Conservation (phyloP, 2,329 filamentous ascomycete genomes). For the Diaporthe sp. region DNA sequence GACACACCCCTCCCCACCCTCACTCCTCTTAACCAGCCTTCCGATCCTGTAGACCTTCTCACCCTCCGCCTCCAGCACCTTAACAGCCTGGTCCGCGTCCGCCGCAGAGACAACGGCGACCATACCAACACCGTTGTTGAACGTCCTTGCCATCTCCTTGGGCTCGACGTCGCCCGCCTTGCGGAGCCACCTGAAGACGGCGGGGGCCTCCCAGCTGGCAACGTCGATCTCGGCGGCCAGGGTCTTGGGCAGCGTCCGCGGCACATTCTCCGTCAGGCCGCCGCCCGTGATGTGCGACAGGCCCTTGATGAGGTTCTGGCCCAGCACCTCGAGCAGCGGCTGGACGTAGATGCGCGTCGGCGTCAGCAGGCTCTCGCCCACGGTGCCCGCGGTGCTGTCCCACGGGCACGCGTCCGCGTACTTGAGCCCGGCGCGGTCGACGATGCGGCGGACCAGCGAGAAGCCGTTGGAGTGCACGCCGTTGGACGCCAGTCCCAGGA, state of each 20-base stretch:
- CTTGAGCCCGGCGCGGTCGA: constrained; percentile 76
- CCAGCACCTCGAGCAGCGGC: constrained; percentile 73
- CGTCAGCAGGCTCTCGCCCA: constrained; percentile 84
- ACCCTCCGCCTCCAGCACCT: constrained; percentile 71
- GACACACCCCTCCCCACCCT: constrained; percentile 66
- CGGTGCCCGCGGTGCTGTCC: constrained; percentile 59
- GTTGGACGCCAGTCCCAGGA: constrained; percentile 85
- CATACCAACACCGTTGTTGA: constrained; percentile 97
- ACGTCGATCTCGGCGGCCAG: constrained; percentile 87
- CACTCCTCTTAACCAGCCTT: constrained; percentile 67
- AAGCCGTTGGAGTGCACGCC: constrained; percentile 98
- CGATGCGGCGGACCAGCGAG: constrained; percentile 92
- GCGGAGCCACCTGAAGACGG: constrained; percentile 91
- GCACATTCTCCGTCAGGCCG: constrained; percentile 92
- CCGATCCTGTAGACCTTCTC: constrained; percentile 85
- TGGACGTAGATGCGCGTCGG: constrained; percentile 96
- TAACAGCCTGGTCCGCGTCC: constrained; percentile 69
- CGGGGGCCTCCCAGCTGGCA: constrained; percentile 77
- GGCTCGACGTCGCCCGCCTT: constrained; percentile 74
- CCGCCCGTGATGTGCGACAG: constrained; percentile 98
- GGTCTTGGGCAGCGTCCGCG: constrained; percentile 85
- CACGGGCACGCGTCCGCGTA: constrained; percentile 84
- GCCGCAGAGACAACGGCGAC: constrained; percentile 80
- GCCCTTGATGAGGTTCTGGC: constrained; percentile 80
- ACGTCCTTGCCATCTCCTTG: constrained; percentile 88